A percentile compares a stretch with the other conserved stretches of the same genome.
These are phyloP conservation scores for Tolypocladium pustulatum DNA, from an alignment of 2,329 filamentous ascomycete genomes.

Conservation along the genomic window DNA sequence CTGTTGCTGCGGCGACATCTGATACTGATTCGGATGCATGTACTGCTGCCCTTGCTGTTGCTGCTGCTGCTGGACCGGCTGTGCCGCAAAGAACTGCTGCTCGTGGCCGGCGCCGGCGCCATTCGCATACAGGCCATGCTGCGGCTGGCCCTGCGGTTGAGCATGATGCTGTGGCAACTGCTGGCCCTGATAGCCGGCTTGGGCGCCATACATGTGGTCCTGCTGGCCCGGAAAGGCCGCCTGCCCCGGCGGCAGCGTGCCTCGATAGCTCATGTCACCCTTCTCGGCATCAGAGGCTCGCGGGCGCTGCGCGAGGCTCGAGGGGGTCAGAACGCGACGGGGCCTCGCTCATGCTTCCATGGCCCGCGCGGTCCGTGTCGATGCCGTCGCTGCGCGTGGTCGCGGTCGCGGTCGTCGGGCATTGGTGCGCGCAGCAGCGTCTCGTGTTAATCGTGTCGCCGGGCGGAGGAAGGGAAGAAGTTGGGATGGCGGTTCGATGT, in stretches of 20 bases:
- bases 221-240: slow-evolving; percentile 17
- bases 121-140: slow-evolving; percentile 7
- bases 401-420: background rate
- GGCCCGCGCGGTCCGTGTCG: background rate
- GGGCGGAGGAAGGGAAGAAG: background rate
- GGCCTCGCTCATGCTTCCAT: slow-evolving; percentile 2
- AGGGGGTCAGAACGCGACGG: background rate
- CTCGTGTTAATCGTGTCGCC: background rate
- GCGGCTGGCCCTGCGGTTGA: slow-evolving; percentile 13
- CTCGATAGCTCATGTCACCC: slow-evolving; percentile 25
- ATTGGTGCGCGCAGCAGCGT: background rate
- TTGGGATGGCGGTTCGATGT: slow-evolving; percentile 4
- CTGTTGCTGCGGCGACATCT: slow-evolving; percentile 12
- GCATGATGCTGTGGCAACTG: slow-evolving; percentile 13
- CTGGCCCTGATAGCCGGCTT: slow-evolving; percentile 13
- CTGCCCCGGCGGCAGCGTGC: slow-evolving; percentile 17
- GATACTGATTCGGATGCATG: slow-evolving; percentile 9
- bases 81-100: slow-evolving; percentile 12
- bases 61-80: slow-evolving; percentile 10
- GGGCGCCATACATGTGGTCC: slow-evolving; percentile 13
- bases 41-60: slow-evolving; percentile 13
- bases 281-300: slow-evolving; percentile 9
- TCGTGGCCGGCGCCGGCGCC: slow-evolving; percentile 9
- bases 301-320: background rate
- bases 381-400: background rate